Evolutionary conservation across 805 yeast species (phyloP), one percentile per base, ranked within the genome.

Genomic region (Monosporozyma unispora): DNA sequence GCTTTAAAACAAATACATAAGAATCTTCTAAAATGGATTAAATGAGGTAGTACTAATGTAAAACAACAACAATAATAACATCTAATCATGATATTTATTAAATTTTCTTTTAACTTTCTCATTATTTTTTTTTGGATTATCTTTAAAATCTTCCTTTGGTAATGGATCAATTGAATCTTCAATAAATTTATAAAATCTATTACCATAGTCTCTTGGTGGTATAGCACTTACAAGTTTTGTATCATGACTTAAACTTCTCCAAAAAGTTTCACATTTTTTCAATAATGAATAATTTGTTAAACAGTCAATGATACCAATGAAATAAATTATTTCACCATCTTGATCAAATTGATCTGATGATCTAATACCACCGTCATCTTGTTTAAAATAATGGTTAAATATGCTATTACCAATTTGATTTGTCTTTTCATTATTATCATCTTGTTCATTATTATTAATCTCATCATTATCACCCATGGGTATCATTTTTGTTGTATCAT

Each of bases 251-350:
- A 93, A 58, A 14, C 86, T 75, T 63, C 96, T 78, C 81, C 89
- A 84, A 54, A 87, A 78, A 0, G 98, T 91, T 63, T 91, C 99
- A 44, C 88, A 64, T 54, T 78, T 76, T 64, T 91, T 91, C 57
- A 80, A 70, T 21, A 82, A 66, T 1, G 86, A 80, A 58, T 87
- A 87, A 54, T 79, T 80, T 0, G 98, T 91, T 57, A 91, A 72
- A 67, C 96, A 91, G 62, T 91, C 99, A 55, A 91, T 93, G 42
- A 91, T 83, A 7, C 99, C 99, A 58, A 93, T 70, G 60, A 90
- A 93, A 68, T 93, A 93, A 7, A 91, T 78, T 48, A 83, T 78
- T 28, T 79, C 73, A 33, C 78, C 60, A 22, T 87, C 86, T 44
- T 78, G 74, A 60, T 65, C 56, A 42, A 54, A 50, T 40, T 55